Percentiles rank a stretch among this genome's conserved stretches.
These are phyloP conservation scores for Lindgomyces ingoldianus DNA, from an alignment of 495 filamentous ascomycete species.

Conservation along the genomic window DNA sequence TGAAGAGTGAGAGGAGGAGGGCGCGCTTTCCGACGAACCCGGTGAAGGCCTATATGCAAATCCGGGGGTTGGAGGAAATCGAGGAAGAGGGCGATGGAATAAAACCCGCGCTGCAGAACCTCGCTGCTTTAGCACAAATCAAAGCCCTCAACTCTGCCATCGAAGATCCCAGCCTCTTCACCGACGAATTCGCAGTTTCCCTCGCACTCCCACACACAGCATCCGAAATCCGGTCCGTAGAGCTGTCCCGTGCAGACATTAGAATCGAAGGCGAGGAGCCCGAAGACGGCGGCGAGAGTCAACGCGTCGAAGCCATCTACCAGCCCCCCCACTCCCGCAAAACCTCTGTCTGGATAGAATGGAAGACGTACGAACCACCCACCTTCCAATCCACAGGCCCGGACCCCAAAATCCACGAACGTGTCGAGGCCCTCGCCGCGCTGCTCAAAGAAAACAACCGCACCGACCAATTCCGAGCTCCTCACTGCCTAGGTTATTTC, in stretches of 20 bases:
- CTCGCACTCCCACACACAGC: conserved; percentile 26
- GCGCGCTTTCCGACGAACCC: conserved; percentile 23
- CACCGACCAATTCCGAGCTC: conserved; percentile 43
- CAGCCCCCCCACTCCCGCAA: conserved; percentile 19
- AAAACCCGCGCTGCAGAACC: conserved; percentile 22
- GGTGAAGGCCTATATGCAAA: conserved; percentile 22
- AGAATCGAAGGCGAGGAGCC: conserved; percentile 22
- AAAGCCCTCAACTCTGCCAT: conserved; percentile 38
- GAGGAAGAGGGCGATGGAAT: conserved; percentile 14
- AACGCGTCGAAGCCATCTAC: conserved; percentile 37
- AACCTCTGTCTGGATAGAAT: conserved; percentile 39
- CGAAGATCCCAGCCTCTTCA: conserved; percentile 20
- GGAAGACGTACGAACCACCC: conserved; percentile 37
- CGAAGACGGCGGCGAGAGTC: conserved; percentile 21
- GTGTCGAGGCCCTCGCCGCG: conserved; percentile 36
- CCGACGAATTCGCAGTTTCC: conserved; percentile 32
- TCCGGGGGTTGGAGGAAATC: conserved; percentile 25
- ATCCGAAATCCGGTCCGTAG: conserved; percentile 32
- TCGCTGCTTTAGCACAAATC: conserved; percentile 36
- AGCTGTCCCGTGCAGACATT: conserved; percentile 28
- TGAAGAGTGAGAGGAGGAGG: background rate
- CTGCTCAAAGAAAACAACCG: conserved; percentile 38
- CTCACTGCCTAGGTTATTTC: conserved; percentile 45
- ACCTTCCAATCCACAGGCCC: conserved; percentile 22
- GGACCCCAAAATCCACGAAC: conserved; percentile 29